Conservation (phyloP, 1,284 basidiomycete genomes). For the Gymnopus androsaceus region DNA sequence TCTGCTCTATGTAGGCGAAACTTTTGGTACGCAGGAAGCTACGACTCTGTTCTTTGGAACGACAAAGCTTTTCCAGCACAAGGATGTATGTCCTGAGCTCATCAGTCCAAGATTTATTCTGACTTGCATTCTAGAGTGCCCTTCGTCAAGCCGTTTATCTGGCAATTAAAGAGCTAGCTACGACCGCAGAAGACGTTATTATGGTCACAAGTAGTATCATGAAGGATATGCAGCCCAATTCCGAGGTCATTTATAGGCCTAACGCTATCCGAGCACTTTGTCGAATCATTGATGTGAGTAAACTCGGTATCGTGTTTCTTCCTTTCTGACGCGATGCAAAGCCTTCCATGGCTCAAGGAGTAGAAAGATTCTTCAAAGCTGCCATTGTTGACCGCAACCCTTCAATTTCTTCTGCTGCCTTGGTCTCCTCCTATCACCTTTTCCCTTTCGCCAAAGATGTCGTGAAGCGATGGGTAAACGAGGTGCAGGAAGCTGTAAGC, state of each 20-base stretch:
- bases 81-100: conserved; percentile 69
- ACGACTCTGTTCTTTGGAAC: conserved; percentile 99
- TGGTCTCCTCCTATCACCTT: conserved; percentile 97
- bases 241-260: conserved; percentile 97
- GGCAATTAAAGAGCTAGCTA: conserved; percentile 96
- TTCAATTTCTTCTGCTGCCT: conserved; percentile 93
- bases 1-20: conserved; percentile 95
- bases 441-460: conserved; percentile 93
- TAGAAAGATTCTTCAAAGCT: conserved; percentile 99
- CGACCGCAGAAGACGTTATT: conserved; percentile 97
- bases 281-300: conserved; percentile 94
- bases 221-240: conserved; percentile 99
- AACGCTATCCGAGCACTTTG: conserved; percentile 97
- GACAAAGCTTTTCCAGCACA: conserved; percentile 98
- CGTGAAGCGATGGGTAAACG: conserved; percentile 98
- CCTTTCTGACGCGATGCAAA: conserved; percentile 32
- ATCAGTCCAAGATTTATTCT: not conserved
- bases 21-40: conserved; percentile 93
- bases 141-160: conserved; percentile 98
- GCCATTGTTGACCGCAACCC: conserved; percentile 98
- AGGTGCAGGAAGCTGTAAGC: conserved; percentile 95
- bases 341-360: conserved; percentile 97
- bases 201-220: conserved; percentile 99
- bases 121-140: conserved; percentile 63
- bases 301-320: conserved; percentile 10